Percentiles rank a stretch among this genome's conserved stretches.
Evolutionary conservation across 495 filamentous ascomycete genomes (phyloP).

Genomic region (Trypethelium eluteriae): DNA sequence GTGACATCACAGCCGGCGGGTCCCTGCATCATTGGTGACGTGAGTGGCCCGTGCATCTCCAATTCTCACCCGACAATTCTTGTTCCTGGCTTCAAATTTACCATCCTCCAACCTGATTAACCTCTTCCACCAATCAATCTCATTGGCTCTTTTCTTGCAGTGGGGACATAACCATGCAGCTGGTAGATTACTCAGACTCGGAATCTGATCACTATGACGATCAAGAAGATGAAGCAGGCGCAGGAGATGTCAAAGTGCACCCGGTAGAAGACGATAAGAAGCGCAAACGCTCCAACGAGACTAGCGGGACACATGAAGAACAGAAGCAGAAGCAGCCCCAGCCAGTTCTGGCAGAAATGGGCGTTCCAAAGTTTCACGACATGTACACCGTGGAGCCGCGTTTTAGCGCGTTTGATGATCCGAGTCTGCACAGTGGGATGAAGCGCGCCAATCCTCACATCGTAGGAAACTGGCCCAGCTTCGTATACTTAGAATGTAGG

Average conservation of each 20-base stretch:
- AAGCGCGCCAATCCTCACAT: slow-evolving; percentile 75
- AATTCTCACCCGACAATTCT: background rate
- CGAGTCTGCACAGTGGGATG: slow-evolving; percentile 74
- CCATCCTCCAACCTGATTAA: background rate
- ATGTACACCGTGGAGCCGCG: slow-evolving; percentile 77
- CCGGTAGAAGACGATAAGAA: slow-evolving; percentile 21
- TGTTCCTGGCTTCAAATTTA: slow-evolving; percentile 2
- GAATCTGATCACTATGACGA: slow-evolving; percentile 38
- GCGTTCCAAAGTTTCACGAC: slow-evolving; percentile 62
- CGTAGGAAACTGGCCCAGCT: slow-evolving; percentile 84
- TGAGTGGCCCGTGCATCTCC: background rate
- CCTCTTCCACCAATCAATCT: slow-evolving; percentile 4
- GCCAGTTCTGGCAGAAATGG: slow-evolving; percentile 61
- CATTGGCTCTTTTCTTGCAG: background rate
- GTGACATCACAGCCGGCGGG: background rate
- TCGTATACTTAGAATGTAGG: slow-evolving; percentile 90
- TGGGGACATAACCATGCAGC: slow-evolving; percentile 45
- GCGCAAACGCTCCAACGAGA: slow-evolving; percentile 29
- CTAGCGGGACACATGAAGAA: background rate
- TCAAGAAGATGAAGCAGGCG: slow-evolving; percentile 7
- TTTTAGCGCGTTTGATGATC: slow-evolving; percentile 69
- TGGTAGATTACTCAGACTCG: slow-evolving; percentile 75
- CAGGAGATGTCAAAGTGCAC: no score
- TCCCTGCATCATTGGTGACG: slow-evolving; percentile 8
- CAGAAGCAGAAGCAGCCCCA: slow-evolving; percentile 34